Evolutionary conservation across 495 filamentous ascomycete genomes (phyloP).

Genomic region (Talaromyces adpressus): DNA sequence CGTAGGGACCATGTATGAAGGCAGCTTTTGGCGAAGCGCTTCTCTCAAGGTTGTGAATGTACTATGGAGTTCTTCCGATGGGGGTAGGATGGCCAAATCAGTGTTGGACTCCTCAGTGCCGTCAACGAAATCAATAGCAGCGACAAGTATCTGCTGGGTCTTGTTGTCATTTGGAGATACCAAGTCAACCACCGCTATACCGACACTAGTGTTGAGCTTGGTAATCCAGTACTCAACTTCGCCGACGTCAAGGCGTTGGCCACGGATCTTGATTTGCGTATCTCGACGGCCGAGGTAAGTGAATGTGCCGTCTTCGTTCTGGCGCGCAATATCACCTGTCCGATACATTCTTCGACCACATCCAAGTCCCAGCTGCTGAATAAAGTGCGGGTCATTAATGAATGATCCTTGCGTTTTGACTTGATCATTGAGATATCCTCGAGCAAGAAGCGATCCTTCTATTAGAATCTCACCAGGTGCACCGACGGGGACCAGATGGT

Average conservation of each 20-base stretch:
- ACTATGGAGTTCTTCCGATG: neutral
- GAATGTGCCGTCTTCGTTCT: slow-evolving; percentile 32
- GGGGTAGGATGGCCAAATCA: neutral
- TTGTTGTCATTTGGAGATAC: neutral
- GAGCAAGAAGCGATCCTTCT: slow-evolving; percentile 31
- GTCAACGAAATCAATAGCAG: neutral
- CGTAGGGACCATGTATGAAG: slow-evolving; percentile 35
- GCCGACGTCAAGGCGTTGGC: slow-evolving; percentile 42
- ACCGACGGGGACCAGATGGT: slow-evolving; percentile 29
- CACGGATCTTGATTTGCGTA: slow-evolving; percentile 44
- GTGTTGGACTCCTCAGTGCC: neutral
- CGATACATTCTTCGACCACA: slow-evolving; percentile 20
- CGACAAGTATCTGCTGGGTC: neutral
- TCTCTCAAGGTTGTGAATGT: neutral
- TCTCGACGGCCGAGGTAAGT: slow-evolving; percentile 41
- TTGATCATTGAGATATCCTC: slow-evolving; percentile 35
- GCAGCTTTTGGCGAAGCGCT: slow-evolving; percentile 2
- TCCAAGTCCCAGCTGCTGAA: slow-evolving; percentile 2
- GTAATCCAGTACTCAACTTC: slow-evolving; percentile 32
- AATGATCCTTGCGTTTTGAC: slow-evolving; percentile 28
- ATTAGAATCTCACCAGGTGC: slow-evolving; percentile 36
- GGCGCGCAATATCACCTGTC: slow-evolving; percentile 42
- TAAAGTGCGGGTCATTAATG: slow-evolving; percentile 12
- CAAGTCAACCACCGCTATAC: neutral
- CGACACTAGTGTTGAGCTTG: neutral